These are phyloP conservation scores for Gossypium arboreum DNA, from an alignment of 345 rosid genomes.

Conservation along the genomic window DNA sequence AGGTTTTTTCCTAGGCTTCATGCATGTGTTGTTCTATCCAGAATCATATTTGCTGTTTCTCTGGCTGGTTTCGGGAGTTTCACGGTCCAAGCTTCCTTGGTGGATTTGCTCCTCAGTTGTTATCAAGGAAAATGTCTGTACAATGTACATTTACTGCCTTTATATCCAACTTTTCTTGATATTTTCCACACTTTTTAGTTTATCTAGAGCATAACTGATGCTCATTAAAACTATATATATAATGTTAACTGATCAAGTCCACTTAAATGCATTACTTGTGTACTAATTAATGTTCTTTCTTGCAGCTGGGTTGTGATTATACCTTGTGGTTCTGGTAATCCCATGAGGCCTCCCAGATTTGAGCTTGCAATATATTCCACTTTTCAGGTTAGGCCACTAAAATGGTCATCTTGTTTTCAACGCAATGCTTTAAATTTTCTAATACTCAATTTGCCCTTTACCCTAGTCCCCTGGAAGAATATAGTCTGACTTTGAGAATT, in stretches of 20 bases:
- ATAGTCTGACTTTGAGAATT: not conserved
- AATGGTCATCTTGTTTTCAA: constrained; percentile 9
- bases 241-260: not conserved
- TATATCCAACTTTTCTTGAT: not conserved
- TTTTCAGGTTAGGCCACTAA: constrained; percentile 30
- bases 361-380: constrained; percentile 48
- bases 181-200: not conserved
- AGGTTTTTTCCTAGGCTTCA: constrained; percentile 2
- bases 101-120: constrained; percentile 38
- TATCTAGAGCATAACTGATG: constrained; percentile 13
- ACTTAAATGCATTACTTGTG: constrained; percentile 9
- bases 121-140: constrained; percentile 45
- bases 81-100: constrained; percentile 51
- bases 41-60: constrained; percentile 45
- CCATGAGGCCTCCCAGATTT: constrained; percentile 33
- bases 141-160: not conserved
- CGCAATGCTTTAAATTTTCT: not conserved
- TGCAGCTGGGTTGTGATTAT: constrained; percentile 53
- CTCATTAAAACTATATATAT: not conserved
- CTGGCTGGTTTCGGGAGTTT: constrained; percentile 49
- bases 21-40: constrained; percentile 17
- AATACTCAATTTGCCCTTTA: not conserved
- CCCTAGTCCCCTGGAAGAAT: not conserved
- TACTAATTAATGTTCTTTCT: constrained; percentile 13
- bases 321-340: constrained; percentile 42